Base-by-base conservation (phyloP, 176 grass and related monocot species). In the Oryza meridionalis region DNA sequence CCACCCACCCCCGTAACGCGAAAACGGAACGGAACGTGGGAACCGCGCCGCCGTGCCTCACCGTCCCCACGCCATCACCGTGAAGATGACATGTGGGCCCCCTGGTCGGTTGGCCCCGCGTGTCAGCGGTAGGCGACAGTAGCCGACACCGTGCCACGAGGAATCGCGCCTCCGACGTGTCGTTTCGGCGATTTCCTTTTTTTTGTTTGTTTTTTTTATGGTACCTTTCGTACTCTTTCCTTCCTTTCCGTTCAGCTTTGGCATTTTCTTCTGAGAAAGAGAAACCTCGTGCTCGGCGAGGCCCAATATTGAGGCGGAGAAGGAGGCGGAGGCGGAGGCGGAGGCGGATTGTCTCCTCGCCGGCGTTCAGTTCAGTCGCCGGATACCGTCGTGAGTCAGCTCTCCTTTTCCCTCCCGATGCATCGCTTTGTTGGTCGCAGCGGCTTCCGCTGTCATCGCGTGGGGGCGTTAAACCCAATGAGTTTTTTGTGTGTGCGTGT, bases 61-160 rank as follows among this genome's bases (percentile, higher is more conserved):
- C 47, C 38, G 38, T 40, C 38, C 38, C 49, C 49, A 49, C 46
- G 13, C 46, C 12, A 14, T 49, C 46, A 9, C 42, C 1, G 42
- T 0, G 42, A 10, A 43, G 7, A 43, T 43, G 42, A 19, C 50
- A 55, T 7, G 16, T 55, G 50, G 50, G 16, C 5, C 50, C 50
- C 5, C 7, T 0, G 0, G 5, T 6, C 6, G 7, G 4, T 40
- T 1, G 38, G 49, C 15, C 49, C 49, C 49, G 0, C 15, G 0
- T 55, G 50, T 55, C 50, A 55, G 50, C 6, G 16, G 50, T 7
- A 19, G 7, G 16, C 1, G 50, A 19, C 50, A 7, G 7, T 4
- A 3, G 12, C 50, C 50, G 50, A 17, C 2, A 43, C 8, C 42
- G 42, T 43, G 10, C 42, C 42, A 55, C 16, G 6, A 55, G 50